phyloP scores from a whole-genome alignment of 768 basidiomycete species.

The Mycena rosella region DNA sequence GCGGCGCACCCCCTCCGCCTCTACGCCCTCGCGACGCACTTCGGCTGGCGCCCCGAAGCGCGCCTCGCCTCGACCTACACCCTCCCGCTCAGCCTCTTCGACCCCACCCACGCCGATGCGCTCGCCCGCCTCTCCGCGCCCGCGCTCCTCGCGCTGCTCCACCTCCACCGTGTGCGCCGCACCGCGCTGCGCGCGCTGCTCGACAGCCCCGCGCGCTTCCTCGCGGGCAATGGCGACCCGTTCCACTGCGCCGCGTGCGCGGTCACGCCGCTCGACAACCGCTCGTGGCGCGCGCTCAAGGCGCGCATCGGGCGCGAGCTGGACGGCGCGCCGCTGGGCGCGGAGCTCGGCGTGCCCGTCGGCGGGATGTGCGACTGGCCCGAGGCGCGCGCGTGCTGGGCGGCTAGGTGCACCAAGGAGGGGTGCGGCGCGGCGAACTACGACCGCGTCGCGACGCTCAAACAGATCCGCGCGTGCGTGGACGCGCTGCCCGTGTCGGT shows the following conservation, averaged over 20 bases:
- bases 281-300: slow-evolving; percentile 74
- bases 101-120: slow-evolving; percentile 54
- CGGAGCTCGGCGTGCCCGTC: slow-evolving; percentile 57
- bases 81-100: slow-evolving; percentile 64
- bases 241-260: slow-evolving; percentile 69
- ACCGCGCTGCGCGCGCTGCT: slow-evolving; percentile 64
- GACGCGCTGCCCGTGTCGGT: slow-evolving; percentile 61
- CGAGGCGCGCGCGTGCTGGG: slow-evolving; percentile 73
- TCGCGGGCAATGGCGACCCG: slow-evolving; percentile 57
- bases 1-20: slow-evolving; percentile 60
- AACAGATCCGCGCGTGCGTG: slow-evolving; percentile 69
- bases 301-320: slow-evolving; percentile 68
- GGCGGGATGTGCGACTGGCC: slow-evolving; percentile 68
- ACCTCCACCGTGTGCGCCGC: slow-evolving; percentile 68
- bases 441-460: slow-evolving; percentile 68
- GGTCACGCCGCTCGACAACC: slow-evolving; percentile 64
- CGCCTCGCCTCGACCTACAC: slow-evolving; percentile 69
- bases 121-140: slow-evolving; percentile 64
- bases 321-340: slow-evolving; percentile 70
- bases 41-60: slow-evolving; percentile 71
- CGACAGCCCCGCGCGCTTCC: slow-evolving; percentile 72
- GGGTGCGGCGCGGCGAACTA: slow-evolving; percentile 70
- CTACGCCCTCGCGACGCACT: slow-evolving; percentile 70
- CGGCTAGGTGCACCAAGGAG: slow-evolving; percentile 63
- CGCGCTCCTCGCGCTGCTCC: slow-evolving; percentile 65